Evolutionary conservation across 1,284 basidiomycete genomes (phyloP).

Genomic region (Trichosporon asahii): DNA sequence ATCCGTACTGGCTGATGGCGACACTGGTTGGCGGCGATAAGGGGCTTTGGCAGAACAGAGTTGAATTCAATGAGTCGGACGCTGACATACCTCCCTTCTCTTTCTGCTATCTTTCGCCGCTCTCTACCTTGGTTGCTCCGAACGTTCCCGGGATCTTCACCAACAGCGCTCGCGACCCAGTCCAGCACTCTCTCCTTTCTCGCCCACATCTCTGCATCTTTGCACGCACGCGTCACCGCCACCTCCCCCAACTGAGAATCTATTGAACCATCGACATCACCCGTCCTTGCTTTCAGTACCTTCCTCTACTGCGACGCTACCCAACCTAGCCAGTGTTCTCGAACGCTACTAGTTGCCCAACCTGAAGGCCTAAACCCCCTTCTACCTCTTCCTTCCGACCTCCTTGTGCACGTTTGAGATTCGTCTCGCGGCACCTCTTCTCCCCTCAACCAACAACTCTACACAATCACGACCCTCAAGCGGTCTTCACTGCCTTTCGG

Average conservation of each 20-base stretch:
- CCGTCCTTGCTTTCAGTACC: slow-evolving; percentile 25
- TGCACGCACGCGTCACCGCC: slow-evolving; percentile 4
- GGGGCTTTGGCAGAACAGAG: not conserved
- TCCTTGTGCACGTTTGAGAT: slow-evolving; percentile 52
- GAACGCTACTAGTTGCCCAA: slow-evolving; percentile 28
- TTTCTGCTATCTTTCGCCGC: not conserved
- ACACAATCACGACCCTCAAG: not conserved
- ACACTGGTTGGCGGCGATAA: not conserved
- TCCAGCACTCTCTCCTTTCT: slow-evolving; percentile 62
- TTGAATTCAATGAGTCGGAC: not conserved
- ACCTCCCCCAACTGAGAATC: slow-evolving; percentile 8
- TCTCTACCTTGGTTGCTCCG: not conserved
- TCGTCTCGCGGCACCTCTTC: slow-evolving; percentile 50
- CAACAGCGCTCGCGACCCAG: slow-evolving; percentile 89
- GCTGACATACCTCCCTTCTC: not conserved
- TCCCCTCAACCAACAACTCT: slow-evolving; percentile 15
- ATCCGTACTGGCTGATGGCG: not conserved
- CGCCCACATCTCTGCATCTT: slow-evolving; percentile 9
- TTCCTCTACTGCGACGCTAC: slow-evolving; percentile 6
- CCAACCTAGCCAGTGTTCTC: not conserved
- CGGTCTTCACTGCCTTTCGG: not conserved
- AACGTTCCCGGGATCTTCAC: not conserved
- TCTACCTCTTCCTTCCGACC: slow-evolving; percentile 35
- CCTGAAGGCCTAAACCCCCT: slow-evolving; percentile 37
- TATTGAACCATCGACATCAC: not conserved